A percentile compares a stretch with the other conserved stretches of the same genome.
Evolutionary conservation across 257 asterid species (phyloP).

Genomic region (Primulina eburnea): DNA sequence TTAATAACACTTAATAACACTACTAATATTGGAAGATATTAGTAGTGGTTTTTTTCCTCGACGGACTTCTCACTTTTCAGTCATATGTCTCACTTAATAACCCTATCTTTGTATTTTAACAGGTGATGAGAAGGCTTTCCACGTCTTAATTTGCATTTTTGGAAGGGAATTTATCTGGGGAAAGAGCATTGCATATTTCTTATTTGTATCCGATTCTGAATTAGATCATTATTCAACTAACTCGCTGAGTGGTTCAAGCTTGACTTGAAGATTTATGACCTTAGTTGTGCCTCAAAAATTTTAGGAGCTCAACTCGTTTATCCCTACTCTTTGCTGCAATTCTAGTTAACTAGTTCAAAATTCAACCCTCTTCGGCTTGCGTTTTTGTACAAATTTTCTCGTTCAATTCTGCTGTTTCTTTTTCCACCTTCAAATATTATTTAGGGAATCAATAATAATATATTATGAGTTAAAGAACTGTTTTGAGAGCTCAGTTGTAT

Average conservation of each 20-base stretch:
- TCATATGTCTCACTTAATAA: neutral
- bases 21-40: too few species aligned
- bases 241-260: neutral
- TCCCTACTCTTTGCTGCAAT: neutral
- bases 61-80: neutral
- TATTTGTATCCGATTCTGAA: neutral
- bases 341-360: neutral
- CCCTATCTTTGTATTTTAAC: neutral
- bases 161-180: neutral
- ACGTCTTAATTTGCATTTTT: neutral
- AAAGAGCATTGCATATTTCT: neutral
- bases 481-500: neutral
- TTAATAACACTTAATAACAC: too few species aligned
- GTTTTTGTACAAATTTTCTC: neutral
- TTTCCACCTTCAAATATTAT: neutral
- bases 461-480: neutral
- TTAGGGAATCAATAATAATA: neutral
- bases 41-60: neutral
- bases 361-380: neutral
- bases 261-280: neutral
- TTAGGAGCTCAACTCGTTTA: neutral
- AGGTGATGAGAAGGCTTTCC: neutral
- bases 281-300: neutral
- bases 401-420: neutral
- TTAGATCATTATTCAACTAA: neutral